Evolutionary conservation across 2,329 filamentous ascomycete species (phyloP).

Genomic region (Venturia oleaginea): DNA sequence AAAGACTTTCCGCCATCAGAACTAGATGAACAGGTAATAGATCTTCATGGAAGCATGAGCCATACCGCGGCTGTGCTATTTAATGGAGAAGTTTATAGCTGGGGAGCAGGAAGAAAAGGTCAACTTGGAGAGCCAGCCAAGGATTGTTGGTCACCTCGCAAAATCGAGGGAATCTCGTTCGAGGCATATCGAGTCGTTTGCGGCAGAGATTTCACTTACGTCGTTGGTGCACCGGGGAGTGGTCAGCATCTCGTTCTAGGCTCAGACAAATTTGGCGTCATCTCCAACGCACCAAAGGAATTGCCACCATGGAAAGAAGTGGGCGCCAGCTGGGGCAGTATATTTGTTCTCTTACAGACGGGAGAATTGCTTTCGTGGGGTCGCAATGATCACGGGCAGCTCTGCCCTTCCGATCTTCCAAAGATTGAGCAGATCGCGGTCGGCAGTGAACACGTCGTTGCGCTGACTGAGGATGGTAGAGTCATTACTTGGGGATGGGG

Average conservation of each 20-base stretch:
- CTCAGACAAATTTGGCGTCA: conserved; percentile 62
- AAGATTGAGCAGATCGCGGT: conserved; percentile 56
- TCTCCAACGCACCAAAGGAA: conserved; percentile 45
- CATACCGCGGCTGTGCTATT: conserved; percentile 67
- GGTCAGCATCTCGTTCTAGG: conserved; percentile 62
- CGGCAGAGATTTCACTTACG: conserved; percentile 76
- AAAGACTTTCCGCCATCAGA: conserved; percentile 54
- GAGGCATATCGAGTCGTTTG: conserved; percentile 59
- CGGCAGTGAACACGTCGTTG: conserved; percentile 86
- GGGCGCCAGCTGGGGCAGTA: conserved; percentile 70
- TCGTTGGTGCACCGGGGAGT: conserved; percentile 46
- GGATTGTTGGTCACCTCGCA: conserved; percentile 50
- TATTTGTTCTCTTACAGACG: conserved; percentile 59
- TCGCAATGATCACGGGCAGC: conserved; percentile 73
- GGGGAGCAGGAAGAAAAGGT: conserved; percentile 80
- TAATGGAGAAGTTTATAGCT: conserved; percentile 73
- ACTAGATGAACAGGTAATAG: conserved; percentile 29
- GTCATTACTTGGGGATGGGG: conserved; percentile 92
- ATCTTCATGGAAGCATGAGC: conserved; percentile 64
- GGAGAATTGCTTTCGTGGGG: conserved; percentile 66
- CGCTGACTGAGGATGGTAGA: conserved; percentile 53
- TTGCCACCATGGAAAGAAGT: conserved; percentile 57
- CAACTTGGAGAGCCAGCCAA: conserved; percentile 58
- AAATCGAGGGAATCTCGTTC: conserved; percentile 52
- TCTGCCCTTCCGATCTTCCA: conserved; percentile 56